phyloP scores from a whole-genome alignment of 2,329 filamentous ascomycete genomes.

The Thermomyces lanuginosus region DNA sequence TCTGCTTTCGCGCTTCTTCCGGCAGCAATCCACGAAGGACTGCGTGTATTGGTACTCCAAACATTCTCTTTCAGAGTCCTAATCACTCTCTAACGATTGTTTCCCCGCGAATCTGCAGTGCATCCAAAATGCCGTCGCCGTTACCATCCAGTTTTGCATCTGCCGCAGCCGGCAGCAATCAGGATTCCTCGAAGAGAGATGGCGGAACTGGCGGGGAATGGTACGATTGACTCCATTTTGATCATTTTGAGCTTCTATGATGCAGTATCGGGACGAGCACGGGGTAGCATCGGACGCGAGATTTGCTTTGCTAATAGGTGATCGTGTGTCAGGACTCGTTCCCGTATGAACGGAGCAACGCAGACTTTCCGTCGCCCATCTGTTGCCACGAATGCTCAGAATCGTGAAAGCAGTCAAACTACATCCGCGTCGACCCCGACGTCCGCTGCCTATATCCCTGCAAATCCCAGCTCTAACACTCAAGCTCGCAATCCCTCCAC shows the following conservation, averaged over 20 bases:
- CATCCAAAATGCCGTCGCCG: constrained; percentile 47
- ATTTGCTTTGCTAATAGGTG: constrained; percentile 7
- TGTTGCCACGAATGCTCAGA: constrained; percentile 38
- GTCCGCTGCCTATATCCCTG: constrained; percentile 42
- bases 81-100: constrained; percentile 9
- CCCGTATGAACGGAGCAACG: constrained; percentile 47
- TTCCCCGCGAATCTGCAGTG: constrained; percentile 10
- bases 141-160: constrained; percentile 72
- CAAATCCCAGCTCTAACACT: constrained; percentile 39
- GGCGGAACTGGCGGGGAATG: constrained; percentile 51
- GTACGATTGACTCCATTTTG: constrained; percentile 35
- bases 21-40: constrained; percentile 5
- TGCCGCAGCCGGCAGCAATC: constrained; percentile 59
- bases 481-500: constrained; percentile 39
- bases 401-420: constrained; percentile 26
- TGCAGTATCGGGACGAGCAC: neutral
- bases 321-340: constrained; percentile 36
- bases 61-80: constrained; percentile 4
- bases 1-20: too few species aligned
- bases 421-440: constrained; percentile 24
- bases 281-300: too few species aligned
- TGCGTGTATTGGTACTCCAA: constrained; percentile 3
- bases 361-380: constrained; percentile 52
- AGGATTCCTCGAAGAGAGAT: constrained; percentile 43
- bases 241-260: constrained; percentile 1